Evolutionary conservation across 2,329 filamentous ascomycete species (phyloP).

Genomic region (Cladosporium sp.): DNA sequence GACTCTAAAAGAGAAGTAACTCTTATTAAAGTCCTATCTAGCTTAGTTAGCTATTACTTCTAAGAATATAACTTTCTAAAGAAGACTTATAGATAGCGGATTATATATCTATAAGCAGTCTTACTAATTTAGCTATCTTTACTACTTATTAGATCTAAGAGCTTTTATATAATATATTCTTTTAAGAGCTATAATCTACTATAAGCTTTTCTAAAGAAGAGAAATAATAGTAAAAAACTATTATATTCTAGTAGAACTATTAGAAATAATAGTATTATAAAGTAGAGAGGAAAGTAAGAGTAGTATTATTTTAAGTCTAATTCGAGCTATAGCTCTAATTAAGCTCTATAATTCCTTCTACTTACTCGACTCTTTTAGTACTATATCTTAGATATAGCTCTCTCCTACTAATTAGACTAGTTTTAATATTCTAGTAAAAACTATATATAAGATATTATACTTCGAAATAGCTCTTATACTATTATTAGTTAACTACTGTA

Average conservation of each 20-base stretch:
- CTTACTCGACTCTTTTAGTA: neutral
- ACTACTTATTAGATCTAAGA: neutral
- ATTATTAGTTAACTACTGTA: neutral
- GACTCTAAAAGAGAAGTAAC: neutral
- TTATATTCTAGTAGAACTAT: neutral
- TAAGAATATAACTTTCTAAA: neutral
- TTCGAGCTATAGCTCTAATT: neutral
- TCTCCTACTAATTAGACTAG: neutral
- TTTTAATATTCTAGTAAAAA: neutral
- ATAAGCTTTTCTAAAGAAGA: neutral
- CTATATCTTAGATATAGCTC: neutral
- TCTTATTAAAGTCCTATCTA: neutral
- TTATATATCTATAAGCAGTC: neutral
- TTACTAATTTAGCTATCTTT: neutral
- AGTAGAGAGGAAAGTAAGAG: neutral
- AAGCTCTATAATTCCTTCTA: neutral
- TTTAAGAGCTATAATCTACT: neutral
- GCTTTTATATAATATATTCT: neutral
- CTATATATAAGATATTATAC: neutral
- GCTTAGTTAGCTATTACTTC: neutral
- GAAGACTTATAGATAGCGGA: neutral
- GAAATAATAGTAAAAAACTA: neutral
- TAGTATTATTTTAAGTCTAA: neutral
- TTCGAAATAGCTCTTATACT: neutral
- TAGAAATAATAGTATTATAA: neutral